phyloP scores from a whole-genome alignment of 805 yeast genomes.

The Torulaspora maleeae region DNA sequence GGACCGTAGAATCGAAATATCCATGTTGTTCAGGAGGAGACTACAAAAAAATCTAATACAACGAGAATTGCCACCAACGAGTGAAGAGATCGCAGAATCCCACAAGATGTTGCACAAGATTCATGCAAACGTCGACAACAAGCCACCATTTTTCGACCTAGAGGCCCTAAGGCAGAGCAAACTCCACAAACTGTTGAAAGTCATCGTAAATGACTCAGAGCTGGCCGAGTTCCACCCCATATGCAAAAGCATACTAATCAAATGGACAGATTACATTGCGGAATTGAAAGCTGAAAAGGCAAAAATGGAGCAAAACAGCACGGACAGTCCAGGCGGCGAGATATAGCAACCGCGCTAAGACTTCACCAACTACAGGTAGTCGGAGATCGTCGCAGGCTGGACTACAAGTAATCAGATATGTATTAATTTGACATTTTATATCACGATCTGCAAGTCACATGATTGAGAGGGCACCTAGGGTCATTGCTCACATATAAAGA shows the following conservation, averaged over 20 bases:
- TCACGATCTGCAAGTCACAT: not conserved
- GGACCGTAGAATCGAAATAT: conserved; percentile 28
- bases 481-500: not conserved
- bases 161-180: conserved; percentile 30
- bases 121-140: conserved; percentile 22
- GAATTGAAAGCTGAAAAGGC: conserved; percentile 28
- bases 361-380: not conserved
- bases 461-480: not conserved
- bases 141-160: conserved; percentile 32
- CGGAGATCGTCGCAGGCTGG: not conserved
- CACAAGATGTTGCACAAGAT: conserved; percentile 29
- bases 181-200: conserved; percentile 32
- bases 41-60: conserved; percentile 33
- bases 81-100: conserved; percentile 25
- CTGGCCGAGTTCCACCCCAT: conserved; percentile 30
- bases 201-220: conserved; percentile 25
- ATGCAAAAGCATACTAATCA: conserved; percentile 24
- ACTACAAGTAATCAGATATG: not conserved
- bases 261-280: conserved; percentile 25
- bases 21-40: conserved; percentile 30
- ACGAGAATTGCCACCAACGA: conserved; percentile 28
- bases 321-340: conserved; percentile 1
- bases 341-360: not conserved
- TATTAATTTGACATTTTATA: not conserved
- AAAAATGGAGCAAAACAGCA: conserved; percentile 7